Percentiles rank a stretch among this genome's conserved stretches.
phyloP scores from a whole-genome alignment of 1,139 yeast species.

The Schizosaccharomyces versatilis region DNA sequence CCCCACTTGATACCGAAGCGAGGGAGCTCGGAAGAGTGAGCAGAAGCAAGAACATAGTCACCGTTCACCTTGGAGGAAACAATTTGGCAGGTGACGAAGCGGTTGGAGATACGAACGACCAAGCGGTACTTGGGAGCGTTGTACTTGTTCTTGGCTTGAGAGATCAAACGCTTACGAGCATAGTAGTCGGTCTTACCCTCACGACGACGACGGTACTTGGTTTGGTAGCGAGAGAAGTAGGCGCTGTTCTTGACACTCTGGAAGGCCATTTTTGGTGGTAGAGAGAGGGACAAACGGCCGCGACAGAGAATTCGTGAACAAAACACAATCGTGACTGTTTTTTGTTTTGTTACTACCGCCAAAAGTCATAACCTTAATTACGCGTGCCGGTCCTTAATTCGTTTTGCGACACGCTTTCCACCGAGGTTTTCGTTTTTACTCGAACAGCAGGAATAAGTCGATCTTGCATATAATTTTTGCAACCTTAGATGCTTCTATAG shows the following conservation, averaged over 20 bases:
- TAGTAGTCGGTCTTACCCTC: slow-evolving; percentile 99
- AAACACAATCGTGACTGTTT: too few species aligned
- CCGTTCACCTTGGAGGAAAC: slow-evolving; percentile 93
- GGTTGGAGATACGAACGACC: slow-evolving; percentile 99
- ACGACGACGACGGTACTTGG: slow-evolving; percentile 99
- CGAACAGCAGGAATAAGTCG: too few species aligned
- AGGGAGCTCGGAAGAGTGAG: slow-evolving; percentile 98
- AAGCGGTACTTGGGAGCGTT: slow-evolving; percentile 98
- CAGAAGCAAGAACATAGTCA: slow-evolving; percentile 89
- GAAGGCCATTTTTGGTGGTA: slow-evolving; percentile 32
- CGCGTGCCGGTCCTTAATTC: too few species aligned
- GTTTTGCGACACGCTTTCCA: too few species aligned
- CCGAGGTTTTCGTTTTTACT: too few species aligned
- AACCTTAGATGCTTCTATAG: too few species aligned
- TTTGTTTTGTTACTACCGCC: too few species aligned
- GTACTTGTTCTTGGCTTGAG: slow-evolving; percentile 99
- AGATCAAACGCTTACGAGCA: slow-evolving; percentile 98
- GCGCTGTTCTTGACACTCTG: slow-evolving; percentile 59
- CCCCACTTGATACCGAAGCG: slow-evolving; percentile 94
- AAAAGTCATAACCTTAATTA: too few species aligned
- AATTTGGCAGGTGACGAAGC: slow-evolving; percentile 95
- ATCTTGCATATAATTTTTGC: too few species aligned
- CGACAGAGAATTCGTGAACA: too few species aligned
- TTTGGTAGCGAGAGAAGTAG: slow-evolving; percentile 98
- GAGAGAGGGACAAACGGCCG: too few species aligned